Evolutionary conservation across 306 rosid species (phyloP).

Genomic region (Vachellia collinsii): DNA sequence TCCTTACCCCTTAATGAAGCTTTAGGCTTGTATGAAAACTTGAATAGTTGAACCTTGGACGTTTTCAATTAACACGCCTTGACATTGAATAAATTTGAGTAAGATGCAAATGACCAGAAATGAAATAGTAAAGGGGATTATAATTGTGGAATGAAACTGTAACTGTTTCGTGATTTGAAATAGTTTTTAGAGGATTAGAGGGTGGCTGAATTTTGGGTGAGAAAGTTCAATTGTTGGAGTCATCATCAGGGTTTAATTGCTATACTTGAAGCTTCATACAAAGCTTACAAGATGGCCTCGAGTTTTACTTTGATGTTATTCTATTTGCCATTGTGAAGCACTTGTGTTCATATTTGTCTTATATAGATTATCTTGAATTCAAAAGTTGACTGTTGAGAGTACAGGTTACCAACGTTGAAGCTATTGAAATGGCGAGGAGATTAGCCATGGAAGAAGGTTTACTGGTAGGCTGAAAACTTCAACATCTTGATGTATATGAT

Average conservation of each 20-base stretch:
- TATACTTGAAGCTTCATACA: constrained; percentile 6
- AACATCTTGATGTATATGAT: not conserved
- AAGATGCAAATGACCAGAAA: not conserved
- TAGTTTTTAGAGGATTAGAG: not conserved
- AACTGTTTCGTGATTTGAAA: not conserved
- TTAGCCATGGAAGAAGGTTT: constrained; percentile 94
- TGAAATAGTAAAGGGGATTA: not conserved
- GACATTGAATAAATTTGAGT: not conserved
- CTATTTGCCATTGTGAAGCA: constrained; percentile 20
- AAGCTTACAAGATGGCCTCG: not conserved
- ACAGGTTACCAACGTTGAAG: constrained; percentile 83
- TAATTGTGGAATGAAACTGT: not conserved
- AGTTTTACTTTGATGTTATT: constrained; percentile 7
- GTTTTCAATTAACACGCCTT: constrained; percentile 4
- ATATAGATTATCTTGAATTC: constrained; percentile 16
- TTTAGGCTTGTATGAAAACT: constrained; percentile 1
- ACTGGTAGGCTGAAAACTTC: constrained; percentile 64
- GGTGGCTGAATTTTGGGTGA: constrained; percentile 11
- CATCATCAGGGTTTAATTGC: constrained; percentile 22
- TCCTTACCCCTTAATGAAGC: constrained; percentile 13
- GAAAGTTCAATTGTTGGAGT: constrained; percentile 26
- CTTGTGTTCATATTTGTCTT: constrained; percentile 15
- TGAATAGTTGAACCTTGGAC: not conserved
- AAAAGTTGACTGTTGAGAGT: constrained; percentile 25
- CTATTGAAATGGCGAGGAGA: constrained; percentile 87